Base-by-base conservation (phyloP, 371 early-diverging fungal genomes). In the Mucor velutinosus region DNA sequence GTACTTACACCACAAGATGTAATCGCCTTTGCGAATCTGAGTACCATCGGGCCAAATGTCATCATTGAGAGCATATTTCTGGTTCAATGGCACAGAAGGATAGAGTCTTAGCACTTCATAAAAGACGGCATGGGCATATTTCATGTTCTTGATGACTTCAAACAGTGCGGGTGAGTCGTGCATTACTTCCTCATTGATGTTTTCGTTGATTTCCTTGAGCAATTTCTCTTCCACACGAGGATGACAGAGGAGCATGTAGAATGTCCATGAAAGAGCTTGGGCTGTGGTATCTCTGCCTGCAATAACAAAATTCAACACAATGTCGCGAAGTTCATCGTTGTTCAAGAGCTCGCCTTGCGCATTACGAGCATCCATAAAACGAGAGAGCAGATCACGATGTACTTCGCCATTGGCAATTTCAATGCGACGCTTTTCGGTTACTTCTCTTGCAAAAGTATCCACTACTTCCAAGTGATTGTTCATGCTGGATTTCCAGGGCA, bases 1-100 rank as follows among this genome's bases (percentile, higher is more conserved):
- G 8, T 14, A 37, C 37, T 37, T 37, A 32, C 76, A 68, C 87
- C 85, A 90, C 7, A 75, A 61, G 2, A 89, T 64, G 41, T 75
- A 77, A 39, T 88, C 86, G 6, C 88, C 89, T 53, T 83, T 82
- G 37, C 78, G 76, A 15, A 93, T 78, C 7, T 70, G 73, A 17
- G 85, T 85, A 4, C 92, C 91, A 64, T 90, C 90, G 0, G 94
- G 94, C 65, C 88, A 81, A 7, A 88, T 65, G 70, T 89, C 89
- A 64, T 91, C 92, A 21, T 84, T 69, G 7, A 89, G 72, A n/a
- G 90, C 90, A 35, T 77, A 73, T 75, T 92, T 93, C 25, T 79
- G 66, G 41, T 91, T 88, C 19, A 66, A 65, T 12, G 94, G 94
- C 1, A 94, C 92, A 5, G 88, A 83, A 1, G 93, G 92, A 71